phyloP scores from a whole-genome alignment of 257 asterid genomes.

The Jaltomata sinuosa region DNA sequence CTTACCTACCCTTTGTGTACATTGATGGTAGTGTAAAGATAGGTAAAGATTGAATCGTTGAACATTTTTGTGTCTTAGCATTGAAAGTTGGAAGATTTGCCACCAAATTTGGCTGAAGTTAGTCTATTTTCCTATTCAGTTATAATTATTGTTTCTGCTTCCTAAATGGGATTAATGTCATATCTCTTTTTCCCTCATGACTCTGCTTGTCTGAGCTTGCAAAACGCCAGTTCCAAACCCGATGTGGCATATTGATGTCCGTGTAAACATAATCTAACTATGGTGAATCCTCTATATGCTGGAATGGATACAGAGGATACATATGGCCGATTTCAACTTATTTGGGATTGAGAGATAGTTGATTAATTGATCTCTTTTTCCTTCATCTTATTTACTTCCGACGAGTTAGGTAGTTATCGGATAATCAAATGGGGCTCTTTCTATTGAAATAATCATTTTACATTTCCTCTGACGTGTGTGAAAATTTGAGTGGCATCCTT shows the following conservation, averaged over 20 bases:
- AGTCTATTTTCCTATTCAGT: background rate
- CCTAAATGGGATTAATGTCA: background rate
- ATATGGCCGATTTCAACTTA: background rate
- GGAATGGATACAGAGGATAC: background rate
- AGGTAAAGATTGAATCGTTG: background rate
- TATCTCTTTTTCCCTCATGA: background rate
- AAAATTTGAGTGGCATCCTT: background rate
- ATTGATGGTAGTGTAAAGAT: background rate
- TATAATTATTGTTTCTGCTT: background rate
- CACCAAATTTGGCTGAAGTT: background rate
- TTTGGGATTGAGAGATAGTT: background rate
- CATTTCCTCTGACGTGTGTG: background rate
- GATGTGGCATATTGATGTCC: background rate
- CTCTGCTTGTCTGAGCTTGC: background rate
- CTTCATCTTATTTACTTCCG: background rate
- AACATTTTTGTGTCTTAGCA: background rate
- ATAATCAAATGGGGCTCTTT: background rate
- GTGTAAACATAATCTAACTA: background rate
- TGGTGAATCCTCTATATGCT: background rate
- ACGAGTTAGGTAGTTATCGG: background rate
- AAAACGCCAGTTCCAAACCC: background rate
- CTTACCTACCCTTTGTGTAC: background rate
- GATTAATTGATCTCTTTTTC: background rate
- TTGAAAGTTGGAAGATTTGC: background rate
- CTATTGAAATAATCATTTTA: background rate